Evolutionary conservation across 129 eudicot species (phyloP).

Genomic region (Smallanthus sonchifolius): DNA sequence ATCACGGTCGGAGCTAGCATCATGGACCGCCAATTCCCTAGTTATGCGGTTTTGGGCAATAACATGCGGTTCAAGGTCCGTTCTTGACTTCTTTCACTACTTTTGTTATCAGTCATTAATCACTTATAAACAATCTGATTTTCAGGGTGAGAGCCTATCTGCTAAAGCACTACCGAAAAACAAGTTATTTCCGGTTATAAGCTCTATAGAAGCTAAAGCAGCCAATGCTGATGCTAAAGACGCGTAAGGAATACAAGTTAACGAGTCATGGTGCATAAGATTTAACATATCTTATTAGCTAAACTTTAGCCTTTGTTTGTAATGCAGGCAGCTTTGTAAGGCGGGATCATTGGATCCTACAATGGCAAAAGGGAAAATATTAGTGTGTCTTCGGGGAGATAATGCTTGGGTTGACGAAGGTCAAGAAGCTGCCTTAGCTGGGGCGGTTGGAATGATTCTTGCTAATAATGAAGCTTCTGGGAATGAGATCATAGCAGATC

Average conservation of each 20-base stretch:
- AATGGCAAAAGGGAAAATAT: slow-evolving; percentile 73
- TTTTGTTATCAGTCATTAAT: slow-evolving; percentile 9
- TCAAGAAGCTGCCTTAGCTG: slow-evolving; percentile 70
- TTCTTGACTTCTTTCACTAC: background rate
- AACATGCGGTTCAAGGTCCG: slow-evolving; percentile 53
- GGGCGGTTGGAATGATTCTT: slow-evolving; percentile 87
- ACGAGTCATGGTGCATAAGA: background rate
- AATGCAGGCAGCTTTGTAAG: slow-evolving; percentile 67
- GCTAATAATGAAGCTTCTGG: slow-evolving; percentile 62
- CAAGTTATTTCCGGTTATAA: slow-evolving; percentile 45
- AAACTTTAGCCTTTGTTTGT: background rate
- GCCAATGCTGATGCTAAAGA: slow-evolving; percentile 52
- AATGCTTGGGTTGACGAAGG: slow-evolving; percentile 84
- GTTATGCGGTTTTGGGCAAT: slow-evolving; percentile 55
- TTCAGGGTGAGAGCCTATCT: slow-evolving; percentile 89
- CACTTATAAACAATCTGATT: background rate
- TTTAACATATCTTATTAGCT: background rate
- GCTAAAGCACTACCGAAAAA: slow-evolving; percentile 39
- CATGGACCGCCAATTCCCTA: slow-evolving; percentile 75
- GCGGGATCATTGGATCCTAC: slow-evolving; percentile 59
- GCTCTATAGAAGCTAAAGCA: slow-evolving; percentile 54
- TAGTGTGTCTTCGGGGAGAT: slow-evolving; percentile 83
- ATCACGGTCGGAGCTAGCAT: slow-evolving; percentile 94
- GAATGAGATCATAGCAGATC: slow-evolving; percentile 78
- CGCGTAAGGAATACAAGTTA: slow-evolving; percentile 59